Percentiles rank a stretch among this genome's conserved stretches.
phyloP scores from a whole-genome alignment of 176 grass and related monocot species.

The Lolium multiflorum region DNA sequence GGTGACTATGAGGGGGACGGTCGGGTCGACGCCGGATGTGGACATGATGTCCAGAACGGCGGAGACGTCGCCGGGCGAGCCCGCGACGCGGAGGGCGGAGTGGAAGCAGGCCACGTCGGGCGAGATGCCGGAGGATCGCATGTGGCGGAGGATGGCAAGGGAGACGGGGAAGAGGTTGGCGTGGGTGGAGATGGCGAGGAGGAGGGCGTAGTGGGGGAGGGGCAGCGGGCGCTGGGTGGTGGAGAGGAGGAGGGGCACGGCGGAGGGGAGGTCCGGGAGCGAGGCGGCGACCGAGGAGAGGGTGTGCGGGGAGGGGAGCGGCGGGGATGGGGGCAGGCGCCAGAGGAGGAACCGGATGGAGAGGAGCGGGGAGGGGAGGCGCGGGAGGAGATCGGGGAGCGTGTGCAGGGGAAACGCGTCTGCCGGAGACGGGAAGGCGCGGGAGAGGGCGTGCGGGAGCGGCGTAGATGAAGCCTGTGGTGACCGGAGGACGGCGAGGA shows the following conservation, averaged over 20 bases:
- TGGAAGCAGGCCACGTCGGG: conserved; percentile 63
- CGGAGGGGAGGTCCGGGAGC: conserved; percentile 51
- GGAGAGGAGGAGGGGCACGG: conserved; percentile 57
- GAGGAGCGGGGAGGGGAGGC: conserved; percentile 50
- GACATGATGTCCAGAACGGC: conserved; percentile 69
- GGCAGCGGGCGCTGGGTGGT: conserved; percentile 40
- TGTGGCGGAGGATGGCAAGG: conserved; percentile 53
- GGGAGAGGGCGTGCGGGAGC: conserved; percentile 42
- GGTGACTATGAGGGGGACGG: conserved; percentile 57
- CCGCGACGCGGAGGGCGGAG: conserved; percentile 47
- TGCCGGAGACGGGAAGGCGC: conserved; percentile 47
- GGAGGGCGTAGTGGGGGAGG: conserved; percentile 52
- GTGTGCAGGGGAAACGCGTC: conserved; percentile 47
- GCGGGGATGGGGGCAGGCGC: conserved; percentile 48
- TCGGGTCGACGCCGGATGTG: conserved; percentile 39
- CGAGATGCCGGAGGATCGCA: conserved; percentile 48
- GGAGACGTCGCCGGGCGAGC: conserved; percentile 27
- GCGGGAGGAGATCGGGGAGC: conserved; percentile 48
- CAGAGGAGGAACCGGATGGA: conserved; percentile 57
- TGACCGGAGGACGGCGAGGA: conserved; percentile 44
- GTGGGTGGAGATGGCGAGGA: conserved; percentile 49
- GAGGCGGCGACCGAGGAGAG: conserved; percentile 55
- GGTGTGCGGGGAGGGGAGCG: conserved; percentile 42
- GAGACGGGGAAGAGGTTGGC: conserved; percentile 51
- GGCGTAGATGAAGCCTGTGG: conserved; percentile 16